Conservation (phyloP, 2,329 filamentous ascomycete genomes). For the Venturia effusa region DNA sequence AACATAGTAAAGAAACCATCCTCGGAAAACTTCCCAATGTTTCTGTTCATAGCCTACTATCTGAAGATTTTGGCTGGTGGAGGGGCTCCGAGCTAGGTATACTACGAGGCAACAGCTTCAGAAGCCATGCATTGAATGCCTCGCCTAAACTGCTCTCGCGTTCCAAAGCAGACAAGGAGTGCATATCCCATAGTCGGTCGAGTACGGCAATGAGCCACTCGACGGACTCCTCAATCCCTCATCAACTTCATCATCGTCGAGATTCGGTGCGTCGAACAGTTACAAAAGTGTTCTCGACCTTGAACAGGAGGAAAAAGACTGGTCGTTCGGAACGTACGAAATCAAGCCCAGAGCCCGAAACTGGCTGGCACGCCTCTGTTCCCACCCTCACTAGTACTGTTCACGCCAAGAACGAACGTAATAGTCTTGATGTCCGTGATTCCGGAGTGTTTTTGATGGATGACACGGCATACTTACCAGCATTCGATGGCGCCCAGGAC, state of each 20-base stretch:
- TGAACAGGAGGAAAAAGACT: conserved; percentile 1
- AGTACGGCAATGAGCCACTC: background rate
- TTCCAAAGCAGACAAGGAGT: background rate
- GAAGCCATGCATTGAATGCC: background rate
- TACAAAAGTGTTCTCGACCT: background rate
- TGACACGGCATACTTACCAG: background rate
- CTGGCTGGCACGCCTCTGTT: background rate
- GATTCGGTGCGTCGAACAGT: conserved; percentile 1
- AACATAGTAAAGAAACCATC: background rate
- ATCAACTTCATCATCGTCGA: conserved; percentile 1
- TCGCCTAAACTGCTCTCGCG: background rate
- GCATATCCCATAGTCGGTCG: background rate
- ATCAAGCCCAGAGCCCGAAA: background rate
- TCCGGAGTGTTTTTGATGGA: background rate
- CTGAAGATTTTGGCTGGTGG: background rate
- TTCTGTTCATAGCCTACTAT: background rate
- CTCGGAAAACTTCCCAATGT: background rate
- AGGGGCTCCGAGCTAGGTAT: background rate
- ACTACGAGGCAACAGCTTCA: background rate
- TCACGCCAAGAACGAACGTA: background rate
- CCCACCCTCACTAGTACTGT: background rate
- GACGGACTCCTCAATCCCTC: background rate
- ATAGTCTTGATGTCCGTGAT: background rate
- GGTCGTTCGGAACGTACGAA: background rate
- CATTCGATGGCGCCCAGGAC: background rate